phyloP scores from a whole-genome alignment of 2,329 filamentous ascomycete genomes.

The Teratosphaeriaceae sp. region DNA sequence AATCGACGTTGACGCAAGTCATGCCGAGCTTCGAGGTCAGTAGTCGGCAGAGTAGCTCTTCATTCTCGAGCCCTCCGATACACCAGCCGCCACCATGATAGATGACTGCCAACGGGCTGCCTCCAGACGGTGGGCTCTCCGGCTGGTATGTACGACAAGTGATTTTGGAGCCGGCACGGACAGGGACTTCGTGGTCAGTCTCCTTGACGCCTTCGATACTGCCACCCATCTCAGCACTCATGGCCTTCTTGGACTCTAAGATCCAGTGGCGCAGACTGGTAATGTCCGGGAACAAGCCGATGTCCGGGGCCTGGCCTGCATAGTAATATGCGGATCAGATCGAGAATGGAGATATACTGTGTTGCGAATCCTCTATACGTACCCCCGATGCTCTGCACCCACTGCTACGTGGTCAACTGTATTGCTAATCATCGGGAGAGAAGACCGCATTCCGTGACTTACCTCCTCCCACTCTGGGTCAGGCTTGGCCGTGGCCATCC shows the following conservation, averaged over 20 bases:
- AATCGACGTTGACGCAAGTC: constrained; percentile 45
- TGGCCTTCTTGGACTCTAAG: constrained; percentile 12
- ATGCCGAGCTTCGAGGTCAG: constrained; percentile 32
- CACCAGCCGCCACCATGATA: constrained; percentile 22
- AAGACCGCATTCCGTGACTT: background rate
- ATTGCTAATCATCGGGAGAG: background rate
- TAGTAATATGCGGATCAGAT: background rate
- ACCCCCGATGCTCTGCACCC: constrained; percentile 5
- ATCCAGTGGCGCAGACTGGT: constrained; percentile 15
- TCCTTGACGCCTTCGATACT: no score
- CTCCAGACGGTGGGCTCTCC: constrained; percentile 13
- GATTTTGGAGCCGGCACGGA: constrained; percentile 32
- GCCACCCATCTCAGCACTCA: constrained; percentile 9
- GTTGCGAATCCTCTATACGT: background rate
- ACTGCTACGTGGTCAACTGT: constrained; percentile 2
- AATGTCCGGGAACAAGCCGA: constrained; percentile 21
- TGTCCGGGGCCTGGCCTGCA: constrained; percentile 19
- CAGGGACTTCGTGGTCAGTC: constrained; percentile 34
- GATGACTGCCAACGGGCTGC: constrained; percentile 18
- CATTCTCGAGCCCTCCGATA: constrained; percentile 38
- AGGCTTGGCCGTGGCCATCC: constrained; percentile 18
- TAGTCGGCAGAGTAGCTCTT: constrained; percentile 36
- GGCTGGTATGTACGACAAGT: constrained; percentile 19
- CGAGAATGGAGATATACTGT: background rate
- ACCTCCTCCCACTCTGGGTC: constrained; percentile 22